Evolutionary conservation across 192 early-diverging fungal species (phyloP).

Genomic region (Linnemannia hyalina): DNA sequence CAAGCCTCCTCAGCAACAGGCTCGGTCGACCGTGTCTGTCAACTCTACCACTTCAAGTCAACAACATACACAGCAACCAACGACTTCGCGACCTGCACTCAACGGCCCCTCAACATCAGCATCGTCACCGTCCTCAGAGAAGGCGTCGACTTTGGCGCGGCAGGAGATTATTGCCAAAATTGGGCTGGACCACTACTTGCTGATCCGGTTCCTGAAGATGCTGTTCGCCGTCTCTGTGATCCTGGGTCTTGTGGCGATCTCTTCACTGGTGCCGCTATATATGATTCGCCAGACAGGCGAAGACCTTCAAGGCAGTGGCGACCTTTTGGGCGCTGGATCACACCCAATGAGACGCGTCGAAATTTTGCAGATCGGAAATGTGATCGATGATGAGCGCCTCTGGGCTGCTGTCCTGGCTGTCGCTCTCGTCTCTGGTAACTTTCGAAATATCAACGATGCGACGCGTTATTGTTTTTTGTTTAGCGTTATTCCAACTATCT

Average conservation of each 20-base stretch:
- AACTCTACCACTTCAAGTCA: not conserved
- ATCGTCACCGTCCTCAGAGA: not conserved
- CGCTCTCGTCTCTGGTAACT: conserved; percentile 4
- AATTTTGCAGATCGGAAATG: conserved; percentile 30
- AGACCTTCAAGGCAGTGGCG: not conserved
- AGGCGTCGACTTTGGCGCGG: not conserved
- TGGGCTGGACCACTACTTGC: conserved; percentile 30
- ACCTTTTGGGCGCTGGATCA: not conserved
- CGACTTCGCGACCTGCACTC: not conserved
- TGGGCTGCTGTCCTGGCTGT: conserved; percentile 21
- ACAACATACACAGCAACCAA: not conserved
- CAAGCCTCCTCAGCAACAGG: not conserved
- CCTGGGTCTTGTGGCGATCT: not conserved
- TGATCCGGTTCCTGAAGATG: conserved; percentile 37
- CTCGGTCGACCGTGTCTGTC: not conserved
- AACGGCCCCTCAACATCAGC: not conserved
- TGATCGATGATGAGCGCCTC: conserved; percentile 18
- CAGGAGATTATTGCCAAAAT: conserved; percentile 22
- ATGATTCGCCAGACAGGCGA: conserved; percentile 18
- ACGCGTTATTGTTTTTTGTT: not conserved
- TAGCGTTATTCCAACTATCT: not conserved
- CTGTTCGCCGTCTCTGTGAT: conserved; percentile 11
- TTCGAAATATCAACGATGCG: not conserved
- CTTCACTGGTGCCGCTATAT: conserved; percentile 10
- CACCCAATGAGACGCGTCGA: conserved; percentile 12